Evolutionary conservation across 176 grass and related monocot genomes (phyloP).

Genomic region (Phoenix roebelenii): DNA sequence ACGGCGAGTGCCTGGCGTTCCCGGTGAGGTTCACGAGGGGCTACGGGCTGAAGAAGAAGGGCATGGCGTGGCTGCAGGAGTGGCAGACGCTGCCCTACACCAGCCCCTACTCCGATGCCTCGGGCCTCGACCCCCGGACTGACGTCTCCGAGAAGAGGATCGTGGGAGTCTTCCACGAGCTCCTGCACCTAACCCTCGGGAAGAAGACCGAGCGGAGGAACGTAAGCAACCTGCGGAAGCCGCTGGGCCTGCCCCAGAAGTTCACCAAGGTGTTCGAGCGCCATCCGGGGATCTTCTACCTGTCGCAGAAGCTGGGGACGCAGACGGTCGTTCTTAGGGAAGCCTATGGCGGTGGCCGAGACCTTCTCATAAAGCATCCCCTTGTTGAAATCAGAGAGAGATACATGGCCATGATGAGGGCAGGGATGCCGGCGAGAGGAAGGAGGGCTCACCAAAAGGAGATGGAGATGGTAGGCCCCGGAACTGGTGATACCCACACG

Average conservation of each 20-base stretch:
- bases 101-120: slow-evolving; percentile 48
- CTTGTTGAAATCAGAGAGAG: slow-evolving; percentile 50
- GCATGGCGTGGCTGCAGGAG: slow-evolving; percentile 50
- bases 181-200: slow-evolving; percentile 58
- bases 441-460: slow-evolving; percentile 11
- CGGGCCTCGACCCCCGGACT: slow-evolving; percentile 45
- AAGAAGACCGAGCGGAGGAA: slow-evolving; percentile 70
- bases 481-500: not conserved
- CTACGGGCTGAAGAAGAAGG: slow-evolving; percentile 57
- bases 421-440: slow-evolving; percentile 25
- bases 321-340: slow-evolving; percentile 64
- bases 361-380: slow-evolving; percentile 44
- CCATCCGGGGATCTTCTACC: slow-evolving; percentile 65
- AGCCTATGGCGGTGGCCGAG: slow-evolving; percentile 39
- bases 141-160: slow-evolving; percentile 70
- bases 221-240: slow-evolving; percentile 68
- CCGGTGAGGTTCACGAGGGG: slow-evolving; percentile 60
- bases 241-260: slow-evolving; percentile 61
- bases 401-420: slow-evolving; percentile 39
- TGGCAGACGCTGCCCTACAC: slow-evolving; percentile 65
- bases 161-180: slow-evolving; percentile 75
- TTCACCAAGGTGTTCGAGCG: slow-evolving; percentile 88
- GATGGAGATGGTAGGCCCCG: not conserved
- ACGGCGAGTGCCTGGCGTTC: slow-evolving; percentile 41
- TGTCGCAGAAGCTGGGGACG: slow-evolving; percentile 47